A percentile compares a stretch with the other conserved stretches of the same genome.
Conservation (phyloP, 768 basidiomycete species). For the Boletus reticuloceps region DNA sequence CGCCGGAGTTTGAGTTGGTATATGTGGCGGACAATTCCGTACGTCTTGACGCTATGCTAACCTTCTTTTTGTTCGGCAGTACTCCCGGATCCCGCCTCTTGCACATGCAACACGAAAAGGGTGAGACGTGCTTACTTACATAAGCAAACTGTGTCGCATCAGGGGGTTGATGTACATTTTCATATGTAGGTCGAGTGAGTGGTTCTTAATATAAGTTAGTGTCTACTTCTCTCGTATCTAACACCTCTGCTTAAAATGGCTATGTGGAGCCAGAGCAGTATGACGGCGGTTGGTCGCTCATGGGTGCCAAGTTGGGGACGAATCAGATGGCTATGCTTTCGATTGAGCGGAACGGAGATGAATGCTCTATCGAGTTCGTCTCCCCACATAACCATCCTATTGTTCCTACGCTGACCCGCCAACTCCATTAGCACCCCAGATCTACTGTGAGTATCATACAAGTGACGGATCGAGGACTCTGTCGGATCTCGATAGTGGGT, state of each 20-base stretch:
- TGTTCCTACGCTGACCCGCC: neutral
- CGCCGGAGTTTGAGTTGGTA: too few relatives aligned
- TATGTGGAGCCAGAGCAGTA: neutral
- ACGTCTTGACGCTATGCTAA: neutral
- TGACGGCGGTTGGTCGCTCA: conserved; percentile 4
- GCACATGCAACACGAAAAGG: neutral
- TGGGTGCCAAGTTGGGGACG: neutral
- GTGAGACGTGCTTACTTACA: too few relatives aligned
- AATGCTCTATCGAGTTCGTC: neutral
- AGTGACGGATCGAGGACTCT: neutral
- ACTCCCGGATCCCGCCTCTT: neutral
- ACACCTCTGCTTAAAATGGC: neutral
- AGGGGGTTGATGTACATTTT: neutral
- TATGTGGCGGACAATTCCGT: too few relatives aligned
- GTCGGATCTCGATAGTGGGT: neutral
- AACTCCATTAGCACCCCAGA: neutral
- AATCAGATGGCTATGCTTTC: neutral
- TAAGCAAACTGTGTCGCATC: too few relatives aligned
- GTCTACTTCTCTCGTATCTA: neutral
- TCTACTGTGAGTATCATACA: neutral
- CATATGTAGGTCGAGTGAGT: neutral
- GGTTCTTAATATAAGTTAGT: neutral
- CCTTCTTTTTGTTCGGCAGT: neutral
- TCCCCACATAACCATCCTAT: neutral
- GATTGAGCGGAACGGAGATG: neutral